Evolutionary conservation across 257 asterid genomes (phyloP).

Genomic region (Lantana camara): DNA sequence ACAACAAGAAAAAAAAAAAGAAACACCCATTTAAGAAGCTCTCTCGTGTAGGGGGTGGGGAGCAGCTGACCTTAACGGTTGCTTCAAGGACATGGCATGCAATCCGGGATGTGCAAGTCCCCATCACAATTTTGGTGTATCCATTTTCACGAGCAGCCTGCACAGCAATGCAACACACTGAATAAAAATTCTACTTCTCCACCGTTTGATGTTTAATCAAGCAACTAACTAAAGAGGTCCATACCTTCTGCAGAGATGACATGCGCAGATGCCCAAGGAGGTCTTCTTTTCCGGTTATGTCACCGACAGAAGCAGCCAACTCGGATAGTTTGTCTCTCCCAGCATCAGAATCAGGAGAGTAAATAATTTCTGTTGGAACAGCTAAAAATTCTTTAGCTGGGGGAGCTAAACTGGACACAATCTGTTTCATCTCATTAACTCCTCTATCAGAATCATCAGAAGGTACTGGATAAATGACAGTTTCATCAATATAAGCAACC

Average conservation of each 20-base stretch:
- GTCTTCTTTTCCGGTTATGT: constrained; percentile 69
- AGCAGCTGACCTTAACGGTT: constrained; percentile 72
- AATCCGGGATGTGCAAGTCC: constrained; percentile 77
- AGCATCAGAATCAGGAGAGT: constrained; percentile 44
- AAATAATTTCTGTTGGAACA: constrained; percentile 60
- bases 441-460: constrained; percentile 41
- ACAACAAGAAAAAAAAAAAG: too few relatives aligned
- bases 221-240: constrained; percentile 13
- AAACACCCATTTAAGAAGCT: too few relatives aligned
- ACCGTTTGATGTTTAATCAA: constrained; percentile 18
- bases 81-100: constrained; percentile 97
- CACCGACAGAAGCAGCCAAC: constrained; percentile 51
- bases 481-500: constrained; percentile 79
- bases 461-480: constrained; percentile 33
- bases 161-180: constrained; percentile 27
- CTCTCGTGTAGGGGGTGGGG: constrained; percentile 1
- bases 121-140: constrained; percentile 75
- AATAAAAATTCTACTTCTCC: constrained; percentile 5
- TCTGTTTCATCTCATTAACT: constrained; percentile 56
- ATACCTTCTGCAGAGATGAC: constrained; percentile 80
- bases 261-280: constrained; percentile 45
- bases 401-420: constrained; percentile 63
- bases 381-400: constrained; percentile 60
- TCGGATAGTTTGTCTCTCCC: constrained; percentile 53
- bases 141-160: constrained; percentile 85